phyloP scores from a whole-genome alignment of 2,329 filamentous ascomycete genomes.

The Clarireedia paspali region DNA sequence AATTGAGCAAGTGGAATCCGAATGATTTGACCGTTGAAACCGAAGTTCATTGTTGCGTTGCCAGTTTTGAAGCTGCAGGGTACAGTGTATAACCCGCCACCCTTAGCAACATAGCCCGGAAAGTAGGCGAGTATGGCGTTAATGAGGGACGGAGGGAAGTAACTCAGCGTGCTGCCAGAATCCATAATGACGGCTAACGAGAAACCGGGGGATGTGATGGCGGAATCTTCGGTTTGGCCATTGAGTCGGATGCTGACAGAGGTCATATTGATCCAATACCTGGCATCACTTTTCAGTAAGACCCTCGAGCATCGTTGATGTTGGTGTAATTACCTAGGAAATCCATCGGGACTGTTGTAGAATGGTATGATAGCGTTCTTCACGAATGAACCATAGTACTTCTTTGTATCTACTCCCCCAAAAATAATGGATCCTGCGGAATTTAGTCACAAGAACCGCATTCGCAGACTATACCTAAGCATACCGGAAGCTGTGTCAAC shows the following conservation, averaged over 20 bases:
- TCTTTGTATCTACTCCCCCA: conserved; percentile 19
- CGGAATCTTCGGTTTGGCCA: background rate
- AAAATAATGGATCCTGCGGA: conserved; percentile 16
- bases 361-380: conserved; percentile 16
- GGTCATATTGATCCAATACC: conserved; percentile 20
- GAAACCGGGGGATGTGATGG: background rate
- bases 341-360: conserved; percentile 11
- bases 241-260: conserved; percentile 13
- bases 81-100: conserved; percentile 12
- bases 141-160: conserved; percentile 11
- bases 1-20: conserved; percentile 14
- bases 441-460: background rate
- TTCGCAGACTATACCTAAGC: background rate
- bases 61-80: conserved; percentile 5
- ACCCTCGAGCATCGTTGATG: background rate
- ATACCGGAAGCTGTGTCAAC: conserved; percentile 13
- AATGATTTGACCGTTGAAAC: conserved; percentile 14
- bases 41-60: conserved; percentile 14
- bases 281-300: conserved; percentile 1
- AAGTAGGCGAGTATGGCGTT: conserved; percentile 13
- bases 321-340: conserved; percentile 1
- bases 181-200: conserved; percentile 14
- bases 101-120: conserved; percentile 9
- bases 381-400: conserved; percentile 15
- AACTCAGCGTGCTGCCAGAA: conserved; percentile 13